Base-by-base conservation (phyloP, 306 rosid genomes). In the Vicia sativa region DNA sequence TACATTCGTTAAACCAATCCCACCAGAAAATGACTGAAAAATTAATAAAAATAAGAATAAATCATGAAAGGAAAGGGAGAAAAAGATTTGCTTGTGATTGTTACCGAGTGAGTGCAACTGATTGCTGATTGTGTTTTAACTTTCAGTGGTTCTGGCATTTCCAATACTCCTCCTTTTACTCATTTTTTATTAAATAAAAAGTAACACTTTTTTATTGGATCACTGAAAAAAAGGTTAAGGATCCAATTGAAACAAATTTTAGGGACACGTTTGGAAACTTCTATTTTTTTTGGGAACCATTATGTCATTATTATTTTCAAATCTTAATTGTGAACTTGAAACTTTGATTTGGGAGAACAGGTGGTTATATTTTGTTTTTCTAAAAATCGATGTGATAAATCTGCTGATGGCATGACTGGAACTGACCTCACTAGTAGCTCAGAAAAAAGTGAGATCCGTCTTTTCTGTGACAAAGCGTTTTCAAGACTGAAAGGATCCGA, bases 381-480 rank as follows among this genome's bases (percentile, higher is more conserved):
- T 23, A 92, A 92, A 82, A 92, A 84, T 74, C 96, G 96, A 48
- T 90, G 96, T 79, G 98, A 92, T 88, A 92, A 71, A 70, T 92
- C 91, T 38, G 96, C 93, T 68, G 90, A 90, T 85, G 67, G 74
- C 67, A 70, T 92, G 85, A 69, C 78, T 53, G 79, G 84, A 50
- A 90, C 78, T 62, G 96, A 92, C 83, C 93, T 90, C 48, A 92
- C 96, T 69, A 92, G 93, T 82, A 85, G 86, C 86, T 90, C 96
- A 72, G 98, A 92, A 87, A 92, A 92, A 79, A 92, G 98, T 67
- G 91, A 90, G 79, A 92, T 92, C 70, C 98, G 90, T 66, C 77
- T 92, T 68, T 92, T 92, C 80, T 92, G 98, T 15, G 98, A 92
- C 82, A 92, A 86, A 85, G 96, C 98, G 16, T 92, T 92, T 88